Percentiles rank a stretch among this genome's conserved stretches.
Evolutionary conservation across 2,329 filamentous ascomycete species (phyloP).

Genomic region (Pseudogymnoascus verrucosus): DNA sequence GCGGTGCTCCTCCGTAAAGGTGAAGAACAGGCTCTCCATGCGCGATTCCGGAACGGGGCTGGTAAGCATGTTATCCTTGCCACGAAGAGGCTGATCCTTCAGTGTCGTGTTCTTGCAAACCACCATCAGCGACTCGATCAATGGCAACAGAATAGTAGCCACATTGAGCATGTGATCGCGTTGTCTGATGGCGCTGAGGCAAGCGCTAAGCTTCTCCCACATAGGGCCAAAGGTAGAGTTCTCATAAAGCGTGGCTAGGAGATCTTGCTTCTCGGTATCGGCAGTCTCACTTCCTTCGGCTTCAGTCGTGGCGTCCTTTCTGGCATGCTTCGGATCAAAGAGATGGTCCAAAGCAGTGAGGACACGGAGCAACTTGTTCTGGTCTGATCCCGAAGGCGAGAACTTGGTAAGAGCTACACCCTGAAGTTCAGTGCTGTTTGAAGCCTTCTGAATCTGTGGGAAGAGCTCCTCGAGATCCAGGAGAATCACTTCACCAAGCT

Average conservation of each 20-base stretch:
- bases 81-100: constrained; percentile 27
- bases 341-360: constrained; percentile 92
- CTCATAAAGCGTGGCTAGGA: constrained; percentile 82
- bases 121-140: constrained; percentile 97
- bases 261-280: constrained; percentile 65
- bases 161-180: constrained; percentile 96
- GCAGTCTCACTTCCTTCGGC: constrained; percentile 45
- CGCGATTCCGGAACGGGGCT: constrained; percentile 72
- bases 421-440: constrained; percentile 88
- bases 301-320: constrained; percentile 32
- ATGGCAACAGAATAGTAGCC: constrained; percentile 84
- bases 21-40: constrained; percentile 91
- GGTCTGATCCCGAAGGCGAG: constrained; percentile 89
- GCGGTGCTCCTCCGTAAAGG: constrained; percentile 93
- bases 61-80: constrained; percentile 63
- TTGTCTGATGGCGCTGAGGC: constrained; percentile 77
- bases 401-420: constrained; percentile 91
- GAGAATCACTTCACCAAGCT: constrained; percentile 76
- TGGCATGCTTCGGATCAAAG: constrained; percentile 72
- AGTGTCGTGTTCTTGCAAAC: constrained; percentile 93
- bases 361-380: constrained; percentile 88
- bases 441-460: constrained; percentile 76
- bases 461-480: constrained; percentile 77
- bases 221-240: constrained; percentile 82
- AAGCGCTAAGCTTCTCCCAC: constrained; percentile 88